Percentiles rank a stretch among this genome's conserved stretches.
Conservation (phyloP, 202 grass and related monocot species). For the Dendrocalamus latiflorus region DNA sequence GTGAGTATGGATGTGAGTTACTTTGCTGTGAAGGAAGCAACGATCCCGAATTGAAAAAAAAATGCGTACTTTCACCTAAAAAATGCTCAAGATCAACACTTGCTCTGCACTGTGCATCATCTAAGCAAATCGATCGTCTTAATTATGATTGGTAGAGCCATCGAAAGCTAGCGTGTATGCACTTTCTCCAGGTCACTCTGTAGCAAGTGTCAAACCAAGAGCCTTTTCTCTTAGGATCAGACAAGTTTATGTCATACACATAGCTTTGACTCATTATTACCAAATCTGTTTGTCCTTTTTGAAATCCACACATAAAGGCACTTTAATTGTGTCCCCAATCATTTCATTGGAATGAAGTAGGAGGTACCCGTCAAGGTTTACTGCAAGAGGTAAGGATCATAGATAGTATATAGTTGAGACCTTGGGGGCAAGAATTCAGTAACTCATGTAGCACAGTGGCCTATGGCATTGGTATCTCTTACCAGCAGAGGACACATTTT, state of each 20-base stretch:
- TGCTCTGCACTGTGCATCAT: neutral
- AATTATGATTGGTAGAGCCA: neutral
- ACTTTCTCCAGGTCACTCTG: neutral
- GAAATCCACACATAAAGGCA: neutral
- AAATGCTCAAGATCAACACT: neutral
- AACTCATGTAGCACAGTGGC: neutral
- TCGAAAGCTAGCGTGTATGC: neutral
- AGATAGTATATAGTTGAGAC: no score
- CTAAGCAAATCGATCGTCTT: neutral
- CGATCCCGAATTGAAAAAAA: neutral
- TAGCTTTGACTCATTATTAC: neutral
- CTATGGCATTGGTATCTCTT: no score
- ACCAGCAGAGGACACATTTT: neutral
- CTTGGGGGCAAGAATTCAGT: neutral
- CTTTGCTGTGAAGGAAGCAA: slow-evolving; percentile 30
- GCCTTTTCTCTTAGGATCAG: neutral
- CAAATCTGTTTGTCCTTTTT: neutral
- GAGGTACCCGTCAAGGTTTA: neutral
- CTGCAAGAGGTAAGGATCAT: no score
- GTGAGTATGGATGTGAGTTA: neutral
- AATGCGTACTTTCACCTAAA: no score
- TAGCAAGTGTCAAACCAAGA: neutral
- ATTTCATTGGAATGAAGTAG: neutral
- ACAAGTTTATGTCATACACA: neutral
- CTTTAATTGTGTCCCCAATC: neutral